These are phyloP conservation scores for Fusarium euwallaceae DNA, from an alignment of 2,329 filamentous ascomycete genomes.

Conservation along the genomic window DNA sequence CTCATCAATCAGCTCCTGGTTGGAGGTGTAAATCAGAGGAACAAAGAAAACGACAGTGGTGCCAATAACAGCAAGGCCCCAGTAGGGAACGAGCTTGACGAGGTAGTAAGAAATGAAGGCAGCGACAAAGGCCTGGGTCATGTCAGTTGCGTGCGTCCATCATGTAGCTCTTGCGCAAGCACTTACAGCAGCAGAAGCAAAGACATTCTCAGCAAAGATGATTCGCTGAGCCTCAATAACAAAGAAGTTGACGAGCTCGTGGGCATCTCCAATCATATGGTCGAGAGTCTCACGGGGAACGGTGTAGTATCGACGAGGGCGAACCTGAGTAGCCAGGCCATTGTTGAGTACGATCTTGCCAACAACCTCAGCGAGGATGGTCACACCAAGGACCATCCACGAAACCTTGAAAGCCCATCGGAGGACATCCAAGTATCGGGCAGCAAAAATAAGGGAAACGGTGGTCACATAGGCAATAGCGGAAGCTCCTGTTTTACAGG, in stretches of 20 bases:
- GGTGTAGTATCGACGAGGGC: conserved; percentile 77
- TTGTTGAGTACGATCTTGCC: conserved; percentile 73
- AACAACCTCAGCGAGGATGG: conserved; percentile 70
- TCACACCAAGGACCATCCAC: conserved; percentile 72
- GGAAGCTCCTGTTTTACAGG: conserved; percentile 65
- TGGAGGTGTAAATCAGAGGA: conserved; percentile 74
- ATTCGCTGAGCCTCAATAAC: conserved; percentile 78
- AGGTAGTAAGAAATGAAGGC: conserved; percentile 77
- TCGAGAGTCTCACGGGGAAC: conserved; percentile 74
- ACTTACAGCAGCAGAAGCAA: conserved; percentile 71
- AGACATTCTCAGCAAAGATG: conserved; percentile 76
- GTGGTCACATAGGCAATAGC: conserved; percentile 72
- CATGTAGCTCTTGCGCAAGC: conserved; percentile 24
- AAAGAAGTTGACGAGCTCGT: conserved; percentile 80
- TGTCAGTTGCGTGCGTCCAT: conserved; percentile 26
- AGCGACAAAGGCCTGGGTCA: conserved; percentile 66
- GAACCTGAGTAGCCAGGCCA: conserved; percentile 74
- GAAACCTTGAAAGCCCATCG: conserved; percentile 76
- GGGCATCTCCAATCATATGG: conserved; percentile 70
- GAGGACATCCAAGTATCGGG: conserved; percentile 75
- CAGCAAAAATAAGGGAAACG: conserved; percentile 71
- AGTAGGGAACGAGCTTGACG: conserved; percentile 78
- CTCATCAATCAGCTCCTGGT: conserved; percentile 77
- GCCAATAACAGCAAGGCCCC: conserved; percentile 73
- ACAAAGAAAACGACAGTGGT: conserved; percentile 72